Evolutionary conservation across 495 filamentous ascomycete genomes (phyloP), one percentile per base, ranked within the genome.

Genomic region (Hypoxylon perforatum): DNA sequence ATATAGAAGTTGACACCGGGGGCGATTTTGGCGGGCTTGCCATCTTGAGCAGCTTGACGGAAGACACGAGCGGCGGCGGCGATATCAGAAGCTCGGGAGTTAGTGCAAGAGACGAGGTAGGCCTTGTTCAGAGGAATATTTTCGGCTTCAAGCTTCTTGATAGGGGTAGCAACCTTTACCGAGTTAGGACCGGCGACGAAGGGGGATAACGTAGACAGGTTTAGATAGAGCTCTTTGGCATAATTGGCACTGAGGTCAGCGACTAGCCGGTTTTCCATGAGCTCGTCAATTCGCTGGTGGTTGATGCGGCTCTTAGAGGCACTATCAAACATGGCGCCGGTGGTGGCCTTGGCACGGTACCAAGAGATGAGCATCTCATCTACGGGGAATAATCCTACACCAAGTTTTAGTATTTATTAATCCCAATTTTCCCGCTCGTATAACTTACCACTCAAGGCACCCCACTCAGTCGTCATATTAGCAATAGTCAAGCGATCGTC

Each of bases 381-480:
- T 57, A 96, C 91, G 3, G 94, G 94, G 79, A 97, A 98, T 14
- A 94, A 77, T 35, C 46, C 58, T 42, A 35, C 11, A 36, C 11
- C 15, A 23, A 18, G 14, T 12, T 5, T 68, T 65, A 39, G 65
- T 61, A 69, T 4, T 36, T 53, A 7, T 7, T 28, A 28, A 23
- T 47, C 21, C 19, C 18, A 23, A 23, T 47, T 11, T 22, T 1
- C 18, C 25, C 25, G 25, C 9, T 28, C 12, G 46, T 25, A 15
- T 19, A 19, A 10, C 35, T 73, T 44, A 15, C 90, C 91, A 23
- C 84, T 85, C 10, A 96, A 79, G 0, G 93, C 94, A 39, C 92
- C 93, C 94, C 94, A 98, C 75, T 99, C 95, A 0, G 91, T 96
- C 0, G 93, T 91, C 95, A 98, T 97, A 77, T 97, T 98, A 42